Base-by-base conservation (phyloP, 2,329 filamentous ascomycete species). In the Colletotrichum acutatum region DNA sequence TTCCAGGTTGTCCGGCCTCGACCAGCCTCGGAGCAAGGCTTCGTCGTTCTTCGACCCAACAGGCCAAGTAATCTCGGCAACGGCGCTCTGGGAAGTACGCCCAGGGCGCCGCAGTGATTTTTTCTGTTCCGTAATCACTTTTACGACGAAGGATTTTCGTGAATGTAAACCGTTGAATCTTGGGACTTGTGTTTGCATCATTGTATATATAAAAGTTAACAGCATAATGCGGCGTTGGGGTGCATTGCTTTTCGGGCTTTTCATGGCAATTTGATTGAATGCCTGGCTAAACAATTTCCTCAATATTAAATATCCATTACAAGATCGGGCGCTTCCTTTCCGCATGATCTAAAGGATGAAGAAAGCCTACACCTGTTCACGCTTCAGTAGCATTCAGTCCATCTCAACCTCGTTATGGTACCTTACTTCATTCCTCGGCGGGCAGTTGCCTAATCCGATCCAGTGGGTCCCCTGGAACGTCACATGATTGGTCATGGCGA, bases 41-140 rank as follows among this genome's bases (percentile, higher is more conserved):
- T 72, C 19, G 66, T 72, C 7, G 66, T 72, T 24, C 60, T 66
- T 7, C 53, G 66, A 30, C 60, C 70, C 3, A 49, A 56, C 5
- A 69, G 66, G 9, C 70, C 66, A 19, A 42, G 54, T 24, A 70
- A 53, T 30, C 46, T 57, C 11, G 19, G 60, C 9, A 37, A 49
- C 11, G 52, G 37, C 22, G n/a, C 30, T n/a, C n/a, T n/a, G 11
- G 30, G 28, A 12, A 7, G 4, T 42, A 5, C 28, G 8, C 4
- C 12, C 42, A 49, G 42, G 8, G 42, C 8, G 19, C 4, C 8
- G 19, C 19, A 49, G 8, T 49, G 19, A 49, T n/a, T n/a, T 49
- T 6, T 3, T n/a, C 7, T n/a, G 42, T 6, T 19, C 19, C 3
- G 5, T 1, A 9, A 19, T n/a, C 42, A n/a, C 7, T 8, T 49